Evolutionary conservation across 352 stramenopile genomes (phyloP).

Genomic region (Elongisporangium senticosum): DNA sequence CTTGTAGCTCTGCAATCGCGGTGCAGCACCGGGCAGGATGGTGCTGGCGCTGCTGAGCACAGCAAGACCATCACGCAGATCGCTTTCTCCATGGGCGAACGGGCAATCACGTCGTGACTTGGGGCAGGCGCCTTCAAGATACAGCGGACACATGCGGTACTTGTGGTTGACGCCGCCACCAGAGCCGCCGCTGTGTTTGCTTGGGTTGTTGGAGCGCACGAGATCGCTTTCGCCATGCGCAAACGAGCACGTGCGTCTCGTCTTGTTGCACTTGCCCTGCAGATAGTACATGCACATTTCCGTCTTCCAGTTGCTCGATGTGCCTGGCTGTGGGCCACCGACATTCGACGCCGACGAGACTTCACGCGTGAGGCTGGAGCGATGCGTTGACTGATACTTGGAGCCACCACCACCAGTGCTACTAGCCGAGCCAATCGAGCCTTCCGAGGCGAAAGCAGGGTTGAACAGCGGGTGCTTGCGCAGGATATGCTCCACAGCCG

Average conservation of each 20-base stretch:
- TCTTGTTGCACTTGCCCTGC: slow-evolving; percentile 88
- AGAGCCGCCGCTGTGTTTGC: slow-evolving; percentile 18
- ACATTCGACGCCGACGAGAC: background rate
- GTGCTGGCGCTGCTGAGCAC: slow-evolving; percentile 8
- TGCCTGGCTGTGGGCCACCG: slow-evolving; percentile 16
- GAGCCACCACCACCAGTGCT: slow-evolving; percentile 1
- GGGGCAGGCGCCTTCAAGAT: slow-evolving; percentile 62
- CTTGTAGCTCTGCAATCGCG: slow-evolving; percentile 85
- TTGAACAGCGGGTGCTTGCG: slow-evolving; percentile 70
- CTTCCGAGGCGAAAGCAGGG: slow-evolving; percentile 22
- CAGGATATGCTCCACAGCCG: slow-evolving; percentile 63
- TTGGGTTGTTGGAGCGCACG: slow-evolving; percentile 26
- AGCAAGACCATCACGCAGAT: slow-evolving; percentile 54
- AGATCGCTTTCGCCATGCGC: slow-evolving; percentile 80
- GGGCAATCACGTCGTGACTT: slow-evolving; percentile 75
- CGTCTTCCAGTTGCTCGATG: slow-evolving; percentile 80
- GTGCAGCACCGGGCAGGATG: slow-evolving; percentile 35
- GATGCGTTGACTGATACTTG: slow-evolving; percentile 15
- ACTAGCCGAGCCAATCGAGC: slow-evolving; percentile 11
- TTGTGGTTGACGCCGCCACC: slow-evolving; percentile 56
- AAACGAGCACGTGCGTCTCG: slow-evolving; percentile 81
- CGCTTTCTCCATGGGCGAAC: slow-evolving; percentile 70
- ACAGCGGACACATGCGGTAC: slow-evolving; percentile 72
- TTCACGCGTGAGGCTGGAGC: slow-evolving; percentile 19
- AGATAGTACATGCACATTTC: slow-evolving; percentile 89